Conservation (phyloP, 495 filamentous ascomycete species). For the Penicillium paradoxum region DNA sequence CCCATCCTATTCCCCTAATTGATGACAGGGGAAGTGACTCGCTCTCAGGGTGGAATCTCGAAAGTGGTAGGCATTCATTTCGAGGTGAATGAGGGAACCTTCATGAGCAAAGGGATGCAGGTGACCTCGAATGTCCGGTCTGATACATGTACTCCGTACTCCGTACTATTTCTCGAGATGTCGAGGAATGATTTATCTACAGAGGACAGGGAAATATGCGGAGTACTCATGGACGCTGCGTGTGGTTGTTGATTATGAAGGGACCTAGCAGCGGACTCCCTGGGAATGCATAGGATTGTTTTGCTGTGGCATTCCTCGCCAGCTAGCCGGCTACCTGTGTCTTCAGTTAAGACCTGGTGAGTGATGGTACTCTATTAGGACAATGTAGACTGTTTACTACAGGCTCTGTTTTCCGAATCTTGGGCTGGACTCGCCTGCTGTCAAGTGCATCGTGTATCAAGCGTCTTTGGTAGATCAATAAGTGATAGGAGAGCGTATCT, state of each 20-base stretch:
- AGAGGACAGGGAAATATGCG: constrained; percentile 10
- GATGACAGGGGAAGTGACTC: no score
- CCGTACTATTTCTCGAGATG: no score
- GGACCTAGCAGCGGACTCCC: no score
- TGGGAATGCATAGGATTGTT: no score
- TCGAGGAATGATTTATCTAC: constrained; percentile 6
- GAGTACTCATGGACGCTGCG: constrained; percentile 11
- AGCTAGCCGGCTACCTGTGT: constrained; percentile 11
- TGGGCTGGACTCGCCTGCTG: no score
- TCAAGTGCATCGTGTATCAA: no score
- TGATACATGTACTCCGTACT: constrained; percentile 41
- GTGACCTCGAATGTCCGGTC: constrained; percentile 45
- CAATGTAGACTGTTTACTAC: constrained; percentile 9
- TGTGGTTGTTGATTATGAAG: no score
- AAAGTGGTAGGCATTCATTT: no score
- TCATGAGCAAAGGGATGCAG: constrained; percentile 39
- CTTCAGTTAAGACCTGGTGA: constrained; percentile 13
- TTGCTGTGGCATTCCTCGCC: constrained; percentile 13
- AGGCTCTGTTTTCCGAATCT: background rate
- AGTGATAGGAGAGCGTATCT: no score
- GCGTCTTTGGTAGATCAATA: no score
- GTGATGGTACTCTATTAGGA: constrained; percentile 19
- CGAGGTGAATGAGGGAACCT: constrained; percentile 44
- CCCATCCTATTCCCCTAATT: no score
- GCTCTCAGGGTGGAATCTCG: no score